Conservation (phyloP, 805 yeast species). For the Vanderwaltozyma polyspora region DNA sequence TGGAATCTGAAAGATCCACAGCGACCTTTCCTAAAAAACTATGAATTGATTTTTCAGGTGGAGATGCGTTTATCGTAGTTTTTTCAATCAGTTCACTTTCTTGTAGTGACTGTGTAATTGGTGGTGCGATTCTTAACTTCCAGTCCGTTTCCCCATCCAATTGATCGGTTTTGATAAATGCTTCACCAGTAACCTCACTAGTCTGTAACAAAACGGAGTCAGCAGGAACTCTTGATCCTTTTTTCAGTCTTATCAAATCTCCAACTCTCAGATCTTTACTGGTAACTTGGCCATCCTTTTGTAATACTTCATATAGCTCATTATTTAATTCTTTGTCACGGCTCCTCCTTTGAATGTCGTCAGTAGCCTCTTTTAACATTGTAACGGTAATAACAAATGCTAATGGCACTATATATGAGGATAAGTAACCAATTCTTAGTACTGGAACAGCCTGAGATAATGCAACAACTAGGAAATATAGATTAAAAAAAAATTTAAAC, state of each 20-base stretch:
- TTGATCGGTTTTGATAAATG: conserved; percentile 93
- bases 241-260: conserved; percentile 68
- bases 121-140: conserved; percentile 78
- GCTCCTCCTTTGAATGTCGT: conserved; percentile 81
- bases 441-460: conserved; percentile 86
- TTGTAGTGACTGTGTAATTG: conserved; percentile 52
- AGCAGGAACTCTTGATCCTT: conserved; percentile 86
- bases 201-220: conserved; percentile 80
- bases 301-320: conserved; percentile 66
- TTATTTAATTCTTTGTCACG: conserved; percentile 83
- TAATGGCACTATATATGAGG: conserved; percentile 87
- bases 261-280: conserved; percentile 71
- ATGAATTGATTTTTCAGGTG: conserved; percentile 80
- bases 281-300: conserved; percentile 33
- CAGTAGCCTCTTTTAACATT: conserved; percentile 91
- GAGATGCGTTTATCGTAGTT: conserved; percentile 51
- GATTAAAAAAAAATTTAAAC: conserved; percentile 90
- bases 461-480: conserved; percentile 87
- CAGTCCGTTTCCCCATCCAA: conserved; percentile 98
- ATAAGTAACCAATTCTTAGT: conserved; percentile 82
- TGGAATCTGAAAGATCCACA: conserved; percentile 42
- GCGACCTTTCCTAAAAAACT: conserved; percentile 65
- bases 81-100: conserved; percentile 37
- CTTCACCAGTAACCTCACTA: conserved; percentile 71
- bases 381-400: conserved; percentile 88